These are phyloP conservation scores for Gaeumannomyces tritici DNA, from an alignment of 2,329 filamentous ascomycete species.

Conservation along the genomic window DNA sequence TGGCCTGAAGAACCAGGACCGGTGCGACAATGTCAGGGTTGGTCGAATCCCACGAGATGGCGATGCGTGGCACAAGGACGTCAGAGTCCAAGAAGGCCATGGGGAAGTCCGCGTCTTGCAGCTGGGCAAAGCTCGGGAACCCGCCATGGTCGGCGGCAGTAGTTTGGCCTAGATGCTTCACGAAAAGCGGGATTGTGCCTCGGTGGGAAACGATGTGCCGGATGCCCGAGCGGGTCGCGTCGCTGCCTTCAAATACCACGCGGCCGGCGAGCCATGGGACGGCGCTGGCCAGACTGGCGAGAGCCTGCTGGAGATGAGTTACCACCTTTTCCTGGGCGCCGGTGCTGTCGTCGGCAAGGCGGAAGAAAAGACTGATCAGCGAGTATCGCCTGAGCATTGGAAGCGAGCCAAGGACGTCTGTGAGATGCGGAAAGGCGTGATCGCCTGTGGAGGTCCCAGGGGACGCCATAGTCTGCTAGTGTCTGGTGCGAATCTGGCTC, in stretches of 20 bases:
- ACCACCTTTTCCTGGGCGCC: not conserved
- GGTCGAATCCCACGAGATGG: slow-evolving; percentile 26
- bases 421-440: not conserved
- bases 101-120: slow-evolving; percentile 30
- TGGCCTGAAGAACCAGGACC: slow-evolving; percentile 26
- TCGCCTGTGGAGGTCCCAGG: not conserved
- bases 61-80: slow-evolving; percentile 15
- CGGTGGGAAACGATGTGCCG: slow-evolving; percentile 28
- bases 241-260: slow-evolving; percentile 23
- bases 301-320: not conserved
- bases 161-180: slow-evolving; percentile 30
- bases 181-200: slow-evolving; percentile 20
- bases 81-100: slow-evolving; percentile 36
- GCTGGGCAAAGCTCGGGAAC: slow-evolving; percentile 16
- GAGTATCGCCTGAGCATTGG: not conserved
- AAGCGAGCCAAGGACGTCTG: not conserved
- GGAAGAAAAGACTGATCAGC: not conserved
- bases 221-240: slow-evolving; percentile 17
- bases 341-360: not conserved
- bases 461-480: not conserved
- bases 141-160: slow-evolving; percentile 8
- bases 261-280: slow-evolving; percentile 38
- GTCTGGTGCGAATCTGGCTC: no score
- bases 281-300: not conserved
- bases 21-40: slow-evolving; percentile 18